These are phyloP conservation scores for Parathielavia appendiculata DNA, from an alignment of 495 filamentous ascomycete genomes.

Conservation along the genomic window DNA sequence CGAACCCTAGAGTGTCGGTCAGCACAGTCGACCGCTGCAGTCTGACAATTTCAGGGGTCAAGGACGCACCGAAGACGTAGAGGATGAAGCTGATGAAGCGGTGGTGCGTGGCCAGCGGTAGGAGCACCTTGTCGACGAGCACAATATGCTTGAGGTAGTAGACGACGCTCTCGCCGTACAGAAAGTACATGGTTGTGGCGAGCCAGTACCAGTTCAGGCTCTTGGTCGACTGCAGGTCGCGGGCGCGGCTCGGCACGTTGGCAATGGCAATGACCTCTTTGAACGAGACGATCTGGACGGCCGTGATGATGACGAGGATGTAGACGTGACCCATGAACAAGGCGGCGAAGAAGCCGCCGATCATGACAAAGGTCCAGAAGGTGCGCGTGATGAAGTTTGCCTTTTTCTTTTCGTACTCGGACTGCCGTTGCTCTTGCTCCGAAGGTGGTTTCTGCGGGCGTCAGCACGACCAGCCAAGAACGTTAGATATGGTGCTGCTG, in stretches of 20 bases:
- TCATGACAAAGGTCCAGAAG: constrained; percentile 99
- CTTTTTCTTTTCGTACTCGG: constrained; percentile 98
- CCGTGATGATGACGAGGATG: constrained; percentile 85
- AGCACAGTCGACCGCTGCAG: not conserved
- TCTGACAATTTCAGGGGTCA: not conserved
- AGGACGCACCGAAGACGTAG: constrained; percentile 83
- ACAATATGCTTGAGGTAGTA: constrained; percentile 99
- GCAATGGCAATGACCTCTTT: constrained; percentile 99
- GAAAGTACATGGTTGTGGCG: constrained; percentile 97
- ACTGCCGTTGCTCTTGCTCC: constrained; percentile 24
- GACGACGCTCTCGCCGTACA: constrained; percentile 97
- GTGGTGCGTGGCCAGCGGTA: constrained; percentile 94
- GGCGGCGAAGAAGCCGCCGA: constrained; percentile 80
- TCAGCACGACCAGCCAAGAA: not conserved
- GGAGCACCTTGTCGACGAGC: constrained; percentile 84
- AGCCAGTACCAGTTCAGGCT: constrained; percentile 98
- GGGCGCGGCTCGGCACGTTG: constrained; percentile 84
- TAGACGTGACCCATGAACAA: constrained; percentile 97
- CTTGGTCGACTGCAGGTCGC: constrained; percentile 90
- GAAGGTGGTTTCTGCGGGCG: constrained; percentile 29
- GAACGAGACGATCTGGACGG: constrained; percentile 93
- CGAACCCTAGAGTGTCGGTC: constrained; percentile 65
- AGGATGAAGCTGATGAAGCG: constrained; percentile 98
- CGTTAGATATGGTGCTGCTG: not conserved
- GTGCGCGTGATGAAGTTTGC: constrained; percentile 95